A percentile compares a stretch with the other conserved stretches of the same genome.
Evolutionary conservation across 2,329 filamentous ascomycete genomes (phyloP).

Genomic region (Diaporthe sp.): DNA sequence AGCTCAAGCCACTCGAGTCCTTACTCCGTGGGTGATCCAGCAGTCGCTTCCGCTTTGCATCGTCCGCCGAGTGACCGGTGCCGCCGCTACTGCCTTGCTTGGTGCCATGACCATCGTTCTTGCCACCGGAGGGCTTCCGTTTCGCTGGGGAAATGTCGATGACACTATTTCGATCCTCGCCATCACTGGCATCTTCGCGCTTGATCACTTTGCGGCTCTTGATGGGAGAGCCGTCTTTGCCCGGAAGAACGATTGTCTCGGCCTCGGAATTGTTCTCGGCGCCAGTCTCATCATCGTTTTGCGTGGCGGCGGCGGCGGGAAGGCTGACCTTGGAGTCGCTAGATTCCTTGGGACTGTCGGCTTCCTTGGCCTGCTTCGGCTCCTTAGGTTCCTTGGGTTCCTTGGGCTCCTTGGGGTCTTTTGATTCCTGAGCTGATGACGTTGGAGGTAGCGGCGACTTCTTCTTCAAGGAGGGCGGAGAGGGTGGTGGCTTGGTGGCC

Average conservation of each 20-base stretch:
- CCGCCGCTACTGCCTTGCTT: slow-evolving; percentile 36
- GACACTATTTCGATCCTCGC: slow-evolving; percentile 50
- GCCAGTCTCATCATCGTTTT: slow-evolving; percentile 52
- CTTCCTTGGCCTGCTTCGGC: slow-evolving; percentile 22
- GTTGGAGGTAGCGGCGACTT: slow-evolving; percentile 39
- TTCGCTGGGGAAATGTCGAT: slow-evolving; percentile 49
- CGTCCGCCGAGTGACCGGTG: slow-evolving; percentile 45
- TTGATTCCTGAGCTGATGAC: slow-evolving; percentile 15
- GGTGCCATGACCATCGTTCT: slow-evolving; percentile 49
- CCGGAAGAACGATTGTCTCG: slow-evolving; percentile 76
- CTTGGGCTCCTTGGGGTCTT: not conserved
- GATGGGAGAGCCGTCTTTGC: slow-evolving; percentile 73
- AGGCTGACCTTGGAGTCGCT: slow-evolving; percentile 45
- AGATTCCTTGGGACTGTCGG: slow-evolving; percentile 4
- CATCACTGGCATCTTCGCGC: slow-evolving; percentile 71
- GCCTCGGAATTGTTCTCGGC: slow-evolving; percentile 75
- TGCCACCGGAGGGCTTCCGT: slow-evolving; percentile 46
- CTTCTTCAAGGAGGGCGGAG: slow-evolving; percentile 41
- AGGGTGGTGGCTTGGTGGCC: slow-evolving; percentile 42
- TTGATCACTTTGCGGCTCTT: slow-evolving; percentile 73
- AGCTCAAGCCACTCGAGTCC: slow-evolving; percentile 69
- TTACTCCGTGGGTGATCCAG: slow-evolving; percentile 55
- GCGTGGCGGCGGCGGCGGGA: slow-evolving; percentile 39
- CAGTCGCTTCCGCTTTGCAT: slow-evolving; percentile 63
- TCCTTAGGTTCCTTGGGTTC: not conserved